Evolutionary conservation across 2,329 filamentous ascomycete genomes (phyloP).

Genomic region (Pseudogymnoascus sp.): DNA sequence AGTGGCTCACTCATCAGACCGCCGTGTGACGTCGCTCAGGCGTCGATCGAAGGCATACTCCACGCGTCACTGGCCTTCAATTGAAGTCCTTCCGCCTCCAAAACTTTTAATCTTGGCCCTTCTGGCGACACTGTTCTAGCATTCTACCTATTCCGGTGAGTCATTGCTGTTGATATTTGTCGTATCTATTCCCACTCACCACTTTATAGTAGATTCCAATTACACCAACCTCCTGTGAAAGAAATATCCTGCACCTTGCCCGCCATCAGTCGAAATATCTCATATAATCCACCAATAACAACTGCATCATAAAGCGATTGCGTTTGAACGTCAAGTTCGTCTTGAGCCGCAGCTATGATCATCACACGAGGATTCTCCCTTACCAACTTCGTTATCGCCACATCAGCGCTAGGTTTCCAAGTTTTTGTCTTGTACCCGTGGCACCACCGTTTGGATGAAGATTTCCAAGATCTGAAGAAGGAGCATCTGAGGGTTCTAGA

Average conservation of each 20-base stretch:
- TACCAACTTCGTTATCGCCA: slow-evolving; percentile 44
- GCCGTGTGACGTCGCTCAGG: neutral
- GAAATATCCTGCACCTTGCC: neutral
- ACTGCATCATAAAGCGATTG: neutral
- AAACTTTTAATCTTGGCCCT: neutral
- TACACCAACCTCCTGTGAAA: neutral
- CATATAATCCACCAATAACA: neutral
- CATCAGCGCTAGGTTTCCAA: slow-evolving; percentile 44
- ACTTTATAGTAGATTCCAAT: neutral
- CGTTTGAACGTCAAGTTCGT: neutral
- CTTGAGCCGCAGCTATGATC: slow-evolving; percentile 26
- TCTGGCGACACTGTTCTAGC: neutral
- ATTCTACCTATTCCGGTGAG: neutral
- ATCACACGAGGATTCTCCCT: slow-evolving; percentile 42
- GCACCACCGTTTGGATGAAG: slow-evolving; percentile 43
- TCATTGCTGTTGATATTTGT: neutral
- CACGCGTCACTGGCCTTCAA: neutral
- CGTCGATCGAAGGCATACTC: neutral
- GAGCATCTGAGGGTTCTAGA: slow-evolving; percentile 34
- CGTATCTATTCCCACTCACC: neutral
- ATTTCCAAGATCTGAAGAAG: slow-evolving; percentile 38
- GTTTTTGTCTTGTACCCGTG: slow-evolving; percentile 48
- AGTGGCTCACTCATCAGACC: too few species aligned
- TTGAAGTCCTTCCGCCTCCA: neutral
- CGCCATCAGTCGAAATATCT: neutral